Conservation (phyloP, 1,139 yeast species). For the Hyphopichia pseudoburtonii region DNA sequence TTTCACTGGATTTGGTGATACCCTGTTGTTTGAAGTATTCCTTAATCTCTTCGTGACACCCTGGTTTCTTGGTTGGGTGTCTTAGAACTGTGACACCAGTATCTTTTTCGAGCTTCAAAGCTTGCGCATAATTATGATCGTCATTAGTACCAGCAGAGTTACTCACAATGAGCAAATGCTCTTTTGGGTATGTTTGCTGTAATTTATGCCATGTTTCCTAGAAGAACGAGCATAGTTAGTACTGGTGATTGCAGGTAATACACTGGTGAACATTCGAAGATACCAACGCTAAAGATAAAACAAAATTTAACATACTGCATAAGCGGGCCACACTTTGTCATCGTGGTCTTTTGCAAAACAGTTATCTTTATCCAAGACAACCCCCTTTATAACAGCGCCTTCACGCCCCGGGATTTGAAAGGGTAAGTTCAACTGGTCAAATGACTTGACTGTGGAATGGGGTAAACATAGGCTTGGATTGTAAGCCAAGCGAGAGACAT, state of each 20-base stretch:
- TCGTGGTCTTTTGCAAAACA: constrained; percentile 88
- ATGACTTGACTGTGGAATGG: constrained; percentile 59
- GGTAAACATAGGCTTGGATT: constrained; percentile 75
- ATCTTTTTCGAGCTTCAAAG: constrained; percentile 56
- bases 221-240: too few relatives aligned
- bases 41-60: constrained; percentile 73
- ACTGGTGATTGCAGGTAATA: not conserved
- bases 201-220: constrained; percentile 58
- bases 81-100: constrained; percentile 79
- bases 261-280: too few relatives aligned
- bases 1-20: constrained; percentile 55
- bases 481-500: constrained; percentile 57
- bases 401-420: constrained; percentile 30
- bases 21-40: constrained; percentile 52
- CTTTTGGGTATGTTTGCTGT: constrained; percentile 57
- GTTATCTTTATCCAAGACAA: constrained; percentile 92
- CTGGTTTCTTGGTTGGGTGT: constrained; percentile 86
- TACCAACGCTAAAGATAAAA: too few relatives aligned
- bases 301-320: constrained; percentile 32
- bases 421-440: constrained; percentile 59
- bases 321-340: constrained; percentile 77
- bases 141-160: constrained; percentile 92
- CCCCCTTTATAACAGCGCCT: constrained; percentile 56
- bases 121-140: constrained; percentile 63
- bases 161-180: constrained; percentile 75